Conservation (phyloP, 164 flowering plant genomes). For the Magnolia officinalis region DNA sequence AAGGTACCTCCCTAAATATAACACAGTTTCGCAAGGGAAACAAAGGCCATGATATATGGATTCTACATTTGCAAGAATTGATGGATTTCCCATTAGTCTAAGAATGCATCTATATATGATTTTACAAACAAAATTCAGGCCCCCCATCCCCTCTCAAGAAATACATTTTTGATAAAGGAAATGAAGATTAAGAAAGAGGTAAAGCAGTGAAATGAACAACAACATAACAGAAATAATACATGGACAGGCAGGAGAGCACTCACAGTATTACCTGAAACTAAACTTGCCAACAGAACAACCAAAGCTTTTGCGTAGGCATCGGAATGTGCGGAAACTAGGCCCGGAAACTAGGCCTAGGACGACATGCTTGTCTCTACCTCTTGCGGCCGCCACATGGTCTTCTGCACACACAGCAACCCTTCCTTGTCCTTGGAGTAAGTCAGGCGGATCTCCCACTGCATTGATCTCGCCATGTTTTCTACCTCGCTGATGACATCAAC, state of each 20-base stretch:
- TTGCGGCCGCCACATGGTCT: slow-evolving; percentile 78
- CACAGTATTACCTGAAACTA: neutral
- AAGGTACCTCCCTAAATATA: too few relatives aligned
- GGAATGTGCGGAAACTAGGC: neutral
- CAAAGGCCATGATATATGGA: neutral
- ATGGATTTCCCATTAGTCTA: neutral
- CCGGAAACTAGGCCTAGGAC: neutral
- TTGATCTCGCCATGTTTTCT: slow-evolving; percentile 56
- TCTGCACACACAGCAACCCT: slow-evolving; percentile 69
- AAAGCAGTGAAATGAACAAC: neutral
- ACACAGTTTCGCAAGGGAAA: too few relatives aligned
- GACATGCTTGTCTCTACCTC: slow-evolving; percentile 26
- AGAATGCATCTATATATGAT: neutral
- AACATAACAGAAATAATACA: neutral
- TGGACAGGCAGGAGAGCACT: neutral
- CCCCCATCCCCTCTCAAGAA: neutral
- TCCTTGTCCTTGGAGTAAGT: slow-evolving; percentile 72
- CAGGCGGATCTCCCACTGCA: slow-evolving; percentile 83
- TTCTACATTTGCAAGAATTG: neutral
- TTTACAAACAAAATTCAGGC: neutral
- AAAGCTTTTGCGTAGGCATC: neutral
- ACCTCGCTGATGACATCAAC: slow-evolving; percentile 58
- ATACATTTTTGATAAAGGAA: neutral
- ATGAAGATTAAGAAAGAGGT: neutral
- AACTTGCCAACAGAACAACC: neutral